These are phyloP conservation scores for Salix viminalis DNA, from an alignment of 345 rosid species.

Conservation along the genomic window DNA sequence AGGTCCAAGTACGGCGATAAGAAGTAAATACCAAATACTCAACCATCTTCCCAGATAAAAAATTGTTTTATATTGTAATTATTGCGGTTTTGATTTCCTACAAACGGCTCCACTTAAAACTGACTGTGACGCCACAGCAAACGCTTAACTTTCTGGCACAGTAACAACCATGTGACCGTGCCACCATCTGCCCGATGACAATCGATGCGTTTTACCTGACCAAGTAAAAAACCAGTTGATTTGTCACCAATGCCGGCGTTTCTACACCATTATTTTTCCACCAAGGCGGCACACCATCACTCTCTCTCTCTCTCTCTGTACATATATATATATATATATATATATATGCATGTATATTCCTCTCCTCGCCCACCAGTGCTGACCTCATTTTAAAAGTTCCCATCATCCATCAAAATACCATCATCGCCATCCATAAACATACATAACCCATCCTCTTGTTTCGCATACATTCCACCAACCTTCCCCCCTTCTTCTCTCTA, in stretches of 20 bases:
- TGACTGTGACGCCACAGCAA: background rate
- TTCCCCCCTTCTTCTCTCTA: conserved; percentile 6
- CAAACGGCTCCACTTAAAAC: no score
- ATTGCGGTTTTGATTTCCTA: no score
- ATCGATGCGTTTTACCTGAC: background rate
- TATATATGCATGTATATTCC: background rate
- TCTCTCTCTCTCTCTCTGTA: no score
- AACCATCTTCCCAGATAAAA: no score
- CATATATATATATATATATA: no score
- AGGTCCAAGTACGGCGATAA: no score
- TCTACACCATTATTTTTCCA: conserved; percentile 24
- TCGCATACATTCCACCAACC: background rate
- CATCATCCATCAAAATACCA: background rate
- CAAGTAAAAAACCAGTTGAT: conserved; percentile 17
- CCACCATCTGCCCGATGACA: background rate
- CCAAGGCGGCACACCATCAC: conserved; percentile 32
- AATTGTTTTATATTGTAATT: no score
- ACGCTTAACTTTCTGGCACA: background rate
- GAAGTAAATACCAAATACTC: no score
- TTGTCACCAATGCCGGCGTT: conserved; percentile 24
- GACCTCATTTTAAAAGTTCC: conserved; percentile 26
- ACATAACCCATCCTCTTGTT: background rate
- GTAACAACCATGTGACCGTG: background rate
- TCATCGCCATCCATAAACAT: background rate
- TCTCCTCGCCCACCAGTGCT: conserved; percentile 18